A percentile compares a stretch with the other conserved stretches of the same genome.
These are phyloP conservation scores for Penicillium cinerascens DNA, from an alignment of 495 filamentous ascomycete genomes.

Conservation along the genomic window DNA sequence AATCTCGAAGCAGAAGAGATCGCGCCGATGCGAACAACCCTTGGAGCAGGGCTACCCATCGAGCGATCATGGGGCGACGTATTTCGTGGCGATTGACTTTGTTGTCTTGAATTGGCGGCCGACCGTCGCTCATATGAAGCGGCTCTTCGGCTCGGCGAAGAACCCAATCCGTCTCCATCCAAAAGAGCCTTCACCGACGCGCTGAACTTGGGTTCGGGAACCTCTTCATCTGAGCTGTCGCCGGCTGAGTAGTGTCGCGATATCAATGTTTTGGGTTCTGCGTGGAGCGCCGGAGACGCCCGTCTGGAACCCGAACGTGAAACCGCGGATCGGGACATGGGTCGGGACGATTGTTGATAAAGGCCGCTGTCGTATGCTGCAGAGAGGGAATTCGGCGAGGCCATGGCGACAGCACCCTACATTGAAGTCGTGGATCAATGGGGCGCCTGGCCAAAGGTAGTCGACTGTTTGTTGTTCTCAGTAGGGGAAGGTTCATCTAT, in stretches of 20 bases:
- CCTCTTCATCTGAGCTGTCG: slow-evolving; percentile 73
- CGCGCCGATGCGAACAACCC: slow-evolving; percentile 59
- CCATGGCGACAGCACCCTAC: slow-evolving; percentile 32
- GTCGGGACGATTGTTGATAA: slow-evolving; percentile 35
- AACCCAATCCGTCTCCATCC: slow-evolving; percentile 57
- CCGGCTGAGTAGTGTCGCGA: slow-evolving; percentile 42
- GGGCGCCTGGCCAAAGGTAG: slow-evolving; percentile 18
- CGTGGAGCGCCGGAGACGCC: slow-evolving; percentile 34
- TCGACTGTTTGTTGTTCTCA: slow-evolving; percentile 28
- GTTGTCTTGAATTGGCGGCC: slow-evolving; percentile 27
- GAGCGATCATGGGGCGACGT: slow-evolving; percentile 39
- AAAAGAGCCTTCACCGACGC: slow-evolving; percentile 74
- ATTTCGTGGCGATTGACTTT: slow-evolving; percentile 37
- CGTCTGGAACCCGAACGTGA: slow-evolving; percentile 43
- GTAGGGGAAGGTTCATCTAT: slow-evolving; percentile 12
- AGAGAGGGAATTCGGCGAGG: slow-evolving; percentile 38
- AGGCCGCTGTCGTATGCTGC: slow-evolving; percentile 36
- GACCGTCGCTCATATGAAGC: slow-evolving; percentile 26
- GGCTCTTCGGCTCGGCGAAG: slow-evolving; percentile 42
- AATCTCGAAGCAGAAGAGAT: slow-evolving; percentile 33
- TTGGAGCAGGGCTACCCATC: slow-evolving; percentile 43
- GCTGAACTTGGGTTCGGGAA: slow-evolving; percentile 75
- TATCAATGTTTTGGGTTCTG: slow-evolving; percentile 15
- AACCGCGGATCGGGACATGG: slow-evolving; percentile 40
- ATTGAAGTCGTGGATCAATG: slow-evolving; percentile 34